These are phyloP conservation scores for Tolypocladium tropicale DNA, from an alignment of 2,329 filamentous ascomycete species.

Conservation along the genomic window DNA sequence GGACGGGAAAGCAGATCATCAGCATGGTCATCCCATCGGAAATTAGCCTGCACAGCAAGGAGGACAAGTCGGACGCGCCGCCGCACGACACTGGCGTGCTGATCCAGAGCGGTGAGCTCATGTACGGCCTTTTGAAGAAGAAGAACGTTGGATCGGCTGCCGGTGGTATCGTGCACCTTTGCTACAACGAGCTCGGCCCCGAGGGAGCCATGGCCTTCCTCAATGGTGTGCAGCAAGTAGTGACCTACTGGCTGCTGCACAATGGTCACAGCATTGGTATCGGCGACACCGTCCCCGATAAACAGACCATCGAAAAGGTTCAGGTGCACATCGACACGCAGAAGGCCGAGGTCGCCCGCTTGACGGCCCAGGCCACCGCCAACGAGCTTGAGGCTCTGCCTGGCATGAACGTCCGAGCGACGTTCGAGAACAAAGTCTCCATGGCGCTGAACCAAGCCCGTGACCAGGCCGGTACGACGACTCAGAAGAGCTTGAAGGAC, in stretches of 20 bases:
- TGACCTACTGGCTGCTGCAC: slow-evolving; percentile 95
- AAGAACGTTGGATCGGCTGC: slow-evolving; percentile 85
- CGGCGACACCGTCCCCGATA: slow-evolving; percentile 92
- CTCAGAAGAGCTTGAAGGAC: slow-evolving; percentile 87
- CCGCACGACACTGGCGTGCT: slow-evolving; percentile 68
- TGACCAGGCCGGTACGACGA: slow-evolving; percentile 90
- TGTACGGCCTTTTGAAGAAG: slow-evolving; percentile 87
- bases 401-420: slow-evolving; percentile 97
- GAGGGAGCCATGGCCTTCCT: slow-evolving; percentile 87
- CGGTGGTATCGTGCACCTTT: slow-evolving; percentile 88
- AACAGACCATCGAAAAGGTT: slow-evolving; percentile 72
- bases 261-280: slow-evolving; percentile 97
- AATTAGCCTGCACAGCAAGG: slow-evolving; percentile 66
- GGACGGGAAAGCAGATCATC: slow-evolving; percentile 97
- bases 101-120: slow-evolving; percentile 76
- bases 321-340: slow-evolving; percentile 70
- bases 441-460: slow-evolving; percentile 89
- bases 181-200: slow-evolving; percentile 88
- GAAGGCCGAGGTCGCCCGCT: slow-evolving; percentile 68
- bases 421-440: slow-evolving; percentile 95
- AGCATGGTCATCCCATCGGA: slow-evolving; percentile 85
- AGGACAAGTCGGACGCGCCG: slow-evolving; percentile 50
- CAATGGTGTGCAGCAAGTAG: slow-evolving; percentile 87
- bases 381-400: slow-evolving; percentile 87
- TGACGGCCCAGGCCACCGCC: slow-evolving; percentile 69